Conservation (phyloP, 352 stramenopile genomes). For the Phytopythium delawarense region DNA sequence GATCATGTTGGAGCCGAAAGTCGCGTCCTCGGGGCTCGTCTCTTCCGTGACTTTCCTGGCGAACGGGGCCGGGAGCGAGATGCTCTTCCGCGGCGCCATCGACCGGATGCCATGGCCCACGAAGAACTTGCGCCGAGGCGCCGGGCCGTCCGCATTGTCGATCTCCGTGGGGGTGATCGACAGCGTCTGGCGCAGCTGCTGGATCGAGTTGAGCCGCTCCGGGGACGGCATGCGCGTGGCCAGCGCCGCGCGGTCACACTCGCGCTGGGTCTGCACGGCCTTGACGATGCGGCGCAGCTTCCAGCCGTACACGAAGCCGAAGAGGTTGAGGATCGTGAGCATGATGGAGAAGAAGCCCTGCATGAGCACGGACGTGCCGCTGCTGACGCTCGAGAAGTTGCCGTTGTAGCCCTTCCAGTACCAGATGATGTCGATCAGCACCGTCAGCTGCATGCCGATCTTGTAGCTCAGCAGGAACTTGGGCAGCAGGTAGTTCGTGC, state of each 20-base stretch:
- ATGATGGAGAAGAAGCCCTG: conserved; percentile 85
- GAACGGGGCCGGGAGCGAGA: conserved; percentile 6
- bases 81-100: conserved; percentile 19
- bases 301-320: conserved; percentile 81
- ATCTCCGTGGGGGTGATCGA: conserved; percentile 55
- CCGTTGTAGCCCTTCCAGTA: conserved; percentile 87
- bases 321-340: conserved; percentile 73
- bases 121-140: conserved; percentile 38
- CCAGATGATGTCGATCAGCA: conserved; percentile 84
- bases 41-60: conserved; percentile 7
- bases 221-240: conserved; percentile 75
- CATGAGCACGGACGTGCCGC: conserved; percentile 78
- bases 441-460: conserved; percentile 85
- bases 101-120: conserved; percentile 25
- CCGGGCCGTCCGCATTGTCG: conserved; percentile 30
- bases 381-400: conserved; percentile 73
- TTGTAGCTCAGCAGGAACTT: conserved; percentile 88
- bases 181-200: conserved; percentile 44
- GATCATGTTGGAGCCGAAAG: conserved; percentile 78
- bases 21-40: conserved; percentile 16
- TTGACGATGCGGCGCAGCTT: conserved; percentile 87
- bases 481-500: conserved; percentile 82
- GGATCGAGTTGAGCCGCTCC: conserved; percentile 29
- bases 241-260: conserved; percentile 73
- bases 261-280: conserved; percentile 71